Percentiles rank a stretch among this genome's conserved stretches.
These are phyloP conservation scores for Exophiala phaeomuriformis DNA, from an alignment of 2,329 filamentous ascomycete genomes.

Conservation along the genomic window DNA sequence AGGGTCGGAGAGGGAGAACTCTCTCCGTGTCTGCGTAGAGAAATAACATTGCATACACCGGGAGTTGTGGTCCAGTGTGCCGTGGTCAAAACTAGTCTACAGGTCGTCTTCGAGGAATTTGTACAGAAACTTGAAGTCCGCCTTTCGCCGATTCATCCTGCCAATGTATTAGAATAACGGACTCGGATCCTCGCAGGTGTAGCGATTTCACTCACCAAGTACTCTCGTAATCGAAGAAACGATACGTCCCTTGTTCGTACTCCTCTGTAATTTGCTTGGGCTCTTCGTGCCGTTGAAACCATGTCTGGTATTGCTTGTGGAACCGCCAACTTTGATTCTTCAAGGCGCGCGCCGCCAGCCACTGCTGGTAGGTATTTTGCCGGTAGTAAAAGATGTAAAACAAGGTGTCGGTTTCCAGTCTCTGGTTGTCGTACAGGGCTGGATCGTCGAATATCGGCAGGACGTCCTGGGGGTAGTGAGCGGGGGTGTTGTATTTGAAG, in stretches of 20 bases:
- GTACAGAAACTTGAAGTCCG: slow-evolving; percentile 97
- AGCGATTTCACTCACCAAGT: slow-evolving; percentile 64
- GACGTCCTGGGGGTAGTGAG: slow-evolving; percentile 90
- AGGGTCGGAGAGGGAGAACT: neutral
- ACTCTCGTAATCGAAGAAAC: slow-evolving; percentile 98
- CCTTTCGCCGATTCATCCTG: slow-evolving; percentile 98
- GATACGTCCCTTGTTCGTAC: slow-evolving; percentile 96
- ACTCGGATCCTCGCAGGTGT: slow-evolving; percentile 20
- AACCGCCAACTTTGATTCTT: slow-evolving; percentile 99
- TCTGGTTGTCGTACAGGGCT: slow-evolving; percentile 62
- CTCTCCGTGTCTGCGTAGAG: neutral
- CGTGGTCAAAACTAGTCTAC: slow-evolving; percentile 30
- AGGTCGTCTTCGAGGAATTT: slow-evolving; percentile 96
- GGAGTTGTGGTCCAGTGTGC: slow-evolving; percentile 9
- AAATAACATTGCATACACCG: slow-evolving; percentile 6
- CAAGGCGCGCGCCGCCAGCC: slow-evolving; percentile 87
- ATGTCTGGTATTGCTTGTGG: slow-evolving; percentile 99
- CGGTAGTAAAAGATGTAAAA: slow-evolving; percentile 99
- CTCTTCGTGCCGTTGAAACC: slow-evolving; percentile 98
- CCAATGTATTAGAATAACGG: slow-evolving; percentile 11
- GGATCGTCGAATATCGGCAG: slow-evolving; percentile 86
- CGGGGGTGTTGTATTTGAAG: slow-evolving; percentile 66
- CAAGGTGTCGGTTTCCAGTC: slow-evolving; percentile 89
- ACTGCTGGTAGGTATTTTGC: slow-evolving; percentile 92
- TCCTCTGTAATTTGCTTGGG: slow-evolving; percentile 98